Evolutionary conservation across 495 filamentous ascomycete genomes (phyloP).

Genomic region (Hypoxylon subgilvum): DNA sequence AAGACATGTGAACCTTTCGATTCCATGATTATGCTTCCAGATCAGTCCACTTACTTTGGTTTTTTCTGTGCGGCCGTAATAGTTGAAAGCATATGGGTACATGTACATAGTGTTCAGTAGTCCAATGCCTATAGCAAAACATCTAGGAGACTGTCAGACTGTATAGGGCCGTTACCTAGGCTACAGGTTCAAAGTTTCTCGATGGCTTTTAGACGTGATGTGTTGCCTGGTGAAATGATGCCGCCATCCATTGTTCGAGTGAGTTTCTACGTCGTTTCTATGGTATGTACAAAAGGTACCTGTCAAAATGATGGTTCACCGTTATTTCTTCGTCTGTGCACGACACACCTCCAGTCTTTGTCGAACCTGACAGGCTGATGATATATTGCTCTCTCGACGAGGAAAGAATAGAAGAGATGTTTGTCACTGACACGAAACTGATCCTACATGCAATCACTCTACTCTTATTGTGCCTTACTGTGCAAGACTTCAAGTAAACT

Average conservation of each 20-base stretch:
- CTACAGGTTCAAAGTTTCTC: no score
- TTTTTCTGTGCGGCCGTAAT: no score
- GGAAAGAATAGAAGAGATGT: constrained; percentile 30
- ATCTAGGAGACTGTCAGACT: no score
- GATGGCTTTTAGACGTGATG: no score
- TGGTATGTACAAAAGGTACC: background rate
- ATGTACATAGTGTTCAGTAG: no score
- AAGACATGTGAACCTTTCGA: constrained; percentile 22
- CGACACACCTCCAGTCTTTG: constrained; percentile 7
- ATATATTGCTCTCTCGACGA: constrained; percentile 11
- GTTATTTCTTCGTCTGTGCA: constrained; percentile 16
- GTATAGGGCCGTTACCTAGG: no score
- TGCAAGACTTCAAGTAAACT: no score
- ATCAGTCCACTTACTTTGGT: background rate
- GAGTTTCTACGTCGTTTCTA: no score
- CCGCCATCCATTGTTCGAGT: no score
- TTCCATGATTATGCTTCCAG: background rate
- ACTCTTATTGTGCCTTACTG: background rate
- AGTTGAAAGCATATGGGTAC: background rate
- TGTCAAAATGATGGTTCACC: constrained; percentile 14
- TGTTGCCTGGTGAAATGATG: no score
- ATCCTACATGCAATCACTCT: background rate
- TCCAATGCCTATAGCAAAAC: no score
- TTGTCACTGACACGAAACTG: background rate
- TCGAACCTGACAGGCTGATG: constrained; percentile 6